Evolutionary conservation across 345 rosid genomes (phyloP).

Genomic region (Erodium maritimum): DNA sequence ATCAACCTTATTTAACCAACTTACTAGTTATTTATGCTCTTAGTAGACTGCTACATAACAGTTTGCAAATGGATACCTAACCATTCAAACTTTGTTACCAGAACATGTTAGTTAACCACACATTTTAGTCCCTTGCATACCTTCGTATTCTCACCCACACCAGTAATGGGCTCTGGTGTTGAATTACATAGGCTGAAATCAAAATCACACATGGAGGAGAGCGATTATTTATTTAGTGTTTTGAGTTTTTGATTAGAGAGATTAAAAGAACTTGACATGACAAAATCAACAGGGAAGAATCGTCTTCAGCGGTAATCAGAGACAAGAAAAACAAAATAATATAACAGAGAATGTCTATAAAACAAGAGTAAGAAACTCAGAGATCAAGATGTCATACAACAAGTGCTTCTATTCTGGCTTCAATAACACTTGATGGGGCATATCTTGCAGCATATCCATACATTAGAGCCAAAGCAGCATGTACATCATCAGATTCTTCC

Average conservation of each 20-base stretch:
- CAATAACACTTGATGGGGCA: constrained; percentile 91
- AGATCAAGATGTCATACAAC: constrained; percentile 46
- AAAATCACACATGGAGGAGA: too few species aligned
- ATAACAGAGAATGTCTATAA: background rate
- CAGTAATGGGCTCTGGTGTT: background rate
- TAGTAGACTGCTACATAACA: background rate
- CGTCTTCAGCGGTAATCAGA: background rate
- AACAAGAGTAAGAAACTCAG: constrained; percentile 9
- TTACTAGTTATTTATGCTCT: background rate
- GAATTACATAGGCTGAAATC: background rate
- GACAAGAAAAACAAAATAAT: background rate
- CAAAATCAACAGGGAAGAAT: background rate
- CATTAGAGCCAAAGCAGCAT: constrained; percentile 98
- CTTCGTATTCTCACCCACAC: background rate
- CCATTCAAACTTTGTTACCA: background rate
- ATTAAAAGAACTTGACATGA: too few species aligned
- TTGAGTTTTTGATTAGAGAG: too few species aligned
- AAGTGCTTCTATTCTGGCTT: constrained; percentile 96
- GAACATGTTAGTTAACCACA: background rate
- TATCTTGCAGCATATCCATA: constrained; percentile 99
- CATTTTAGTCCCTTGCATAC: background rate
- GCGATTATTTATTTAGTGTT: too few species aligned
- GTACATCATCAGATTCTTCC: constrained; percentile 92
- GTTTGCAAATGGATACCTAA: background rate
- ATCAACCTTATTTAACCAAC: background rate